phyloP scores from a whole-genome alignment of 495 filamentous ascomycete species.

The Hypoxylon perforatum region DNA sequence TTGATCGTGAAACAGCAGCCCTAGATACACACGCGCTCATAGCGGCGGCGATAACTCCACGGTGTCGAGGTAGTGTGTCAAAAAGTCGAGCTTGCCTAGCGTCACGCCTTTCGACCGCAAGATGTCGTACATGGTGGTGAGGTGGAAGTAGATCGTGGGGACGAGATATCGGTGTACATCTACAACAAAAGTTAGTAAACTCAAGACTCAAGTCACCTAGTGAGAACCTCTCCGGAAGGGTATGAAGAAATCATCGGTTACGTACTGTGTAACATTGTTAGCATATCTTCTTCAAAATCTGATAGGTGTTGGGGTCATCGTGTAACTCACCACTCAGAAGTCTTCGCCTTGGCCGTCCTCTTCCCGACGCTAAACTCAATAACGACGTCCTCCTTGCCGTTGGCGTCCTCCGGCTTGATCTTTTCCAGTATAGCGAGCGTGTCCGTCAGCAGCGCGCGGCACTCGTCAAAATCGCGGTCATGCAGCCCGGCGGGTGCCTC shows the following conservation, averaged over 20 bases:
- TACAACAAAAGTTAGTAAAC: slow-evolving; percentile 5
- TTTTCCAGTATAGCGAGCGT: slow-evolving; percentile 44
- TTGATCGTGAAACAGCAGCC: too few species aligned
- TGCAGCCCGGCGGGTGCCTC: neutral
- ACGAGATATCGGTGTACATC: slow-evolving; percentile 52
- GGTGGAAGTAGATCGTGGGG: slow-evolving; percentile 71
- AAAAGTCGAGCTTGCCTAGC: slow-evolving; percentile 66
- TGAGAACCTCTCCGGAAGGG: slow-evolving; percentile 19
- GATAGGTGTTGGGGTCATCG: neutral
- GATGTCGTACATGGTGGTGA: slow-evolving; percentile 65
- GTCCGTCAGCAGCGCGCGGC: slow-evolving; percentile 35
- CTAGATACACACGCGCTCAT: too few species aligned
- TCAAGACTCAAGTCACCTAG: neutral
- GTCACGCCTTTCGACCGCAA: slow-evolving; percentile 66
- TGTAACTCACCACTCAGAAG: slow-evolving; percentile 33
- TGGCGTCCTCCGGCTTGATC: slow-evolving; percentile 51
- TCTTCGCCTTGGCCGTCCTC: neutral
- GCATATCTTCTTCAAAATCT: neutral
- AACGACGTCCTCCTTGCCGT: slow-evolving; percentile 47
- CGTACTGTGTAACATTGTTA: slow-evolving; percentile 17
- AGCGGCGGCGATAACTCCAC: neutral
- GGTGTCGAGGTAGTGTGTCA: slow-evolving; percentile 45
- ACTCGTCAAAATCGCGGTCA: slow-evolving; percentile 19
- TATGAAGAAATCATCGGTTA: slow-evolving; percentile 23
- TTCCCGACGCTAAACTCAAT: slow-evolving; percentile 46